Base-by-base conservation (phyloP, 768 basidiomycete genomes). In the Leccinum rimulosum region DNA sequence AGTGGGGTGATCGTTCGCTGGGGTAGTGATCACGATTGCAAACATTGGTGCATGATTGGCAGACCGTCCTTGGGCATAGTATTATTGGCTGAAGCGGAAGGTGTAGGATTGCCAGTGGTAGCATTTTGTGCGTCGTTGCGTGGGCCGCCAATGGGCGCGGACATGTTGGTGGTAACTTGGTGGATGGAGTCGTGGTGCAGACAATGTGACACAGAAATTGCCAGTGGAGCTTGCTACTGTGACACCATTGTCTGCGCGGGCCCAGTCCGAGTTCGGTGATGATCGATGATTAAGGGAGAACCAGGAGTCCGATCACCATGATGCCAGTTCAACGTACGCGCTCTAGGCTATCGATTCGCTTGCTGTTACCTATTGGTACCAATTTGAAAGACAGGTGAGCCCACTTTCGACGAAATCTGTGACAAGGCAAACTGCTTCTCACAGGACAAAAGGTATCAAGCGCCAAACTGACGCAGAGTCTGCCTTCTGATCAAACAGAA, bases 281-380 rank as follows among this genome's bases (percentile, higher is more conserved):
- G 14, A 36, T 36, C 22, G 22, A 22, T 22, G 22, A 22, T 22
- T 22, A 22, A 22, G 35, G 14, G 35, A 36, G 6, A 15, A 36
- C 35, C 22, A 73, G 57, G 68, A 11, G 60, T 66, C 6, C 78
- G 81, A 47, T 67, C 70, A 1, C 82, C 84, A 4, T 89, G 86
- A 4, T 89, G 86, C 22, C 22, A 22, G 84, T 89, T 88, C 25
- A 60, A 72, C 19, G 78, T 84, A 8, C 77, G 76, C 12, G 54
- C 79, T 68, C 5, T n/a, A n/a, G n/a, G n/a, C 60, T 88, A 12
- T 72, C 79, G n/a, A n/a, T n/a, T n/a, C n/a, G 6, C 71, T 88
- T 0, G 73, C 79, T 33, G 80, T 82, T 82, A 57, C 70, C 83
- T 30, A 4, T 33, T 4, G 33, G n/a, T 61, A 0, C 63, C 74